Evolutionary conservation across 129 eudicot genomes (phyloP).

Genomic region (Saposhnikovia divaricata): DNA sequence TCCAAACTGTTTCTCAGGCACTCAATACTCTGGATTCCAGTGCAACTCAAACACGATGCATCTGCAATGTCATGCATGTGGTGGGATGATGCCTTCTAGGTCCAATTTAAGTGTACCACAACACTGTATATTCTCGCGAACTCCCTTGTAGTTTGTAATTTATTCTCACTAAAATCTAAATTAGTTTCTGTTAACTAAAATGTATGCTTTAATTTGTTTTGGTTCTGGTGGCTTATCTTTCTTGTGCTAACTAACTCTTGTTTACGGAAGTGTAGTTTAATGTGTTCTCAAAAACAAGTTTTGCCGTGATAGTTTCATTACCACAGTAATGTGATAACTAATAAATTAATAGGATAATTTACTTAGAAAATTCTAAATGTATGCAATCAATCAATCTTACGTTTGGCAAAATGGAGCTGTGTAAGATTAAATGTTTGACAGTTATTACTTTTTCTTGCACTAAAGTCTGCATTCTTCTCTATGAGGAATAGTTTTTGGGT

Average conservation of each 20-base stretch:
- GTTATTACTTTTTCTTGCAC: not conserved
- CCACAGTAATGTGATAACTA: not conserved
- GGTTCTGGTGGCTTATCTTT: not conserved
- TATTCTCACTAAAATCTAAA: not conserved
- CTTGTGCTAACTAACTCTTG: not conserved
- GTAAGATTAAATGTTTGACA: not conserved
- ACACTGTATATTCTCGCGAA: constrained; percentile 43
- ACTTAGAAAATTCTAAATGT: not conserved
- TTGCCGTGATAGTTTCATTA: not conserved
- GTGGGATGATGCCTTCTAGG: constrained; percentile 96
- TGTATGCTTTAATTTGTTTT: not conserved
- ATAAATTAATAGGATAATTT: not conserved
- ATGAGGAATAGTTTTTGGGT: not conserved
- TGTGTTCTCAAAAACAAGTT: not conserved
- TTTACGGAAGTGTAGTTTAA: not conserved
- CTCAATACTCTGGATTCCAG: constrained; percentile 45
- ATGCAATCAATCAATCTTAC: not conserved
- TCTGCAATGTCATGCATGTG: constrained; percentile 85
- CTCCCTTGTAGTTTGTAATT: not conserved
- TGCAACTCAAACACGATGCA: constrained; percentile 73
- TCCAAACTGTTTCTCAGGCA: constrained; percentile 27
- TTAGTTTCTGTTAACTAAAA: not conserved
- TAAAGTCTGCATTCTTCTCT: not conserved
- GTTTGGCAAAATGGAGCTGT: not conserved
- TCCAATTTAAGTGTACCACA: constrained; percentile 48